Evolutionary conservation across 75 land plant genomes (phyloP), one percentile per base, ranked within the genome.

Genomic region (Sequoia sempervirens): DNA sequence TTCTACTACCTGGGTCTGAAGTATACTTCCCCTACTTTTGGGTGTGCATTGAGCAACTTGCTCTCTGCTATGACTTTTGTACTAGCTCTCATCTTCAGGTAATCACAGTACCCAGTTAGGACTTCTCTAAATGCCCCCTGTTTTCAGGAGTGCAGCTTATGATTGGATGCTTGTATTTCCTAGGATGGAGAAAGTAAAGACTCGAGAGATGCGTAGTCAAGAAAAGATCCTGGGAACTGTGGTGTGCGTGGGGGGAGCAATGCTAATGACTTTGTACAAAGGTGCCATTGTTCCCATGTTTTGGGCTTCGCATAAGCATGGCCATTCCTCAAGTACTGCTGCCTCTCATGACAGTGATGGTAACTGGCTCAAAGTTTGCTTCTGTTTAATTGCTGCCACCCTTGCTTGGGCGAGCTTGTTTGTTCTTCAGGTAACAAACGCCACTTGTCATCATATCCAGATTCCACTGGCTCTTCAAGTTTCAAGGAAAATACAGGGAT

Each of bases 1-100:
- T 81, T 86, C 80, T 88, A 88, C 83, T 88, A 85, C 53, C 85
- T 88, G 10, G 88, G 88, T n/a, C 50, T 88, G 23, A 88, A 86
- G 82, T 86, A 58, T 43, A 88, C 89, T 12, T 88, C 89, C 43
- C 84, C 89, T 13, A 88, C 87, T 43, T 86, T 86, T 78, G 47
- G 89, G 15, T 88, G 84, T 56, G 89, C 88, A 32, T 83, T 88
- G 85, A 83, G 88, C 73, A 88, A 86, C 61, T 58, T 86, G n/a
- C n/a, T n/a, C n/a, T n/a, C n/a, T n/a, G n/a, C n/a, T n/a, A n/a
- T n/a, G n/a, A n/a, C n/a, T n/a, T n/a, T n/a, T n/a, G n/a, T n/a
- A n/a, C n/a, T n/a, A n/a, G 12, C 75, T 9, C 82, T 86, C 4
- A 9, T 88, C 3, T 86, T 68, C 74, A 86, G 88, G 89, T 88